Evolutionary conservation across 805 yeast genomes (phyloP).

Genomic region (Blastobotrys mokoenaii): DNA sequence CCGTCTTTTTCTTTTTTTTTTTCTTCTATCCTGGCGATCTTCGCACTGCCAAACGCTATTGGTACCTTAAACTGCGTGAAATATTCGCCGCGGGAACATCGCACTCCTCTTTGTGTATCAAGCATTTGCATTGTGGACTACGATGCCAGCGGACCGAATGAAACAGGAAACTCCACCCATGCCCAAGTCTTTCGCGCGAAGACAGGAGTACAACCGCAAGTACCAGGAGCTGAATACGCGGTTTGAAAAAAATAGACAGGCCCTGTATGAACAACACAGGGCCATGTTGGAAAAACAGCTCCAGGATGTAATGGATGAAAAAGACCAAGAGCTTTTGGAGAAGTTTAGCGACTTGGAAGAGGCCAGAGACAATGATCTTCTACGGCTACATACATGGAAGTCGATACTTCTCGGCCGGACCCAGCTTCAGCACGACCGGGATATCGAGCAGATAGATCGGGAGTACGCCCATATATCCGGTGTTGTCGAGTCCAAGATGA

Average conservation of each 20-base stretch:
- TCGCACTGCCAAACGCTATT: too few relatives aligned
- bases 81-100: too few relatives aligned
- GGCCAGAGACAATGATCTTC: conserved; percentile 15
- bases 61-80: too few relatives aligned
- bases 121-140: too few relatives aligned
- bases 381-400: conserved; percentile 11
- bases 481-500: conserved; percentile 9
- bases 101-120: too few relatives aligned
- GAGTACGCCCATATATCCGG: conserved; percentile 6
- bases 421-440: conserved; percentile 6
- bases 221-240: too few relatives aligned
- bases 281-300: conserved; percentile 6
- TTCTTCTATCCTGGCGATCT: too few relatives aligned
- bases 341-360: conserved; percentile 14
- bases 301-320: conserved; percentile 5
- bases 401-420: conserved; percentile 10
- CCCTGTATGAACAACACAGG: conserved; percentile 9
- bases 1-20: too few relatives aligned
- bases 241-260: too few relatives aligned
- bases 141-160: too few relatives aligned
- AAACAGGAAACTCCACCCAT: not conserved
- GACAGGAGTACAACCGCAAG: too few relatives aligned
- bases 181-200: too few relatives aligned
- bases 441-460: conserved; percentile 8
- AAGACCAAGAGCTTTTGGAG: conserved; percentile 11